phyloP scores from a whole-genome alignment of 306 rosid genomes.

The Quercus bicolor region DNA sequence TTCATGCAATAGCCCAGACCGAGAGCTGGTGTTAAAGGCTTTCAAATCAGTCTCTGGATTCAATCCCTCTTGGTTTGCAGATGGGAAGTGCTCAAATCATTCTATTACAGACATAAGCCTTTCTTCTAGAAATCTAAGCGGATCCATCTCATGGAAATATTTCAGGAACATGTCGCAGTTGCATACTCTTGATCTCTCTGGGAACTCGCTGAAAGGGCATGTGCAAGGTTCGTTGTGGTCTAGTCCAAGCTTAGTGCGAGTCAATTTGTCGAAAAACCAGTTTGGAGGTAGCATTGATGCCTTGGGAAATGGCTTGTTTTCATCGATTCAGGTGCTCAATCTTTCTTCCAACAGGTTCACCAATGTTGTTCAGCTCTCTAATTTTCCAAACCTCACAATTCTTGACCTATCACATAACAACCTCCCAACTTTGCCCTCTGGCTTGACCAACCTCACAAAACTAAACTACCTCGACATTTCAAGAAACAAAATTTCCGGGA shows the following conservation, averaged over 20 bases:
- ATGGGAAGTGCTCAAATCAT: conserved; percentile 45
- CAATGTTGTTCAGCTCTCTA: conserved; percentile 50
- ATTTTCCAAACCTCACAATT: conserved; percentile 37
- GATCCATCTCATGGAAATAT: conserved; percentile 62
- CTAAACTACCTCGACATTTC: conserved; percentile 58
- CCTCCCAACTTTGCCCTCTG: conserved; percentile 48
- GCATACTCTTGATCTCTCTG: conserved; percentile 59
- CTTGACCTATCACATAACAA: conserved; percentile 68
- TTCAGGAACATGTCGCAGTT: conserved; percentile 54
- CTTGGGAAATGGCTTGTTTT: conserved; percentile 20
- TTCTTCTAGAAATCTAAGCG: conserved; percentile 53
- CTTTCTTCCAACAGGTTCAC: conserved; percentile 80
- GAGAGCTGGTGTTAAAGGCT: conserved; percentile 40
- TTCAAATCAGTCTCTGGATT: conserved; percentile 65
- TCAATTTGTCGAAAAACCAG: conserved; percentile 58
- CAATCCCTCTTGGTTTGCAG: conserved; percentile 42
- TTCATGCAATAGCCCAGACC: conserved; percentile 54
- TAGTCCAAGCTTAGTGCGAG: conserved; percentile 25
- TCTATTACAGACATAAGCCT: conserved; percentile 40
- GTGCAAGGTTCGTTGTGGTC: conserved; percentile 73
- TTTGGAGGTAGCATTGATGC: conserved; percentile 61
- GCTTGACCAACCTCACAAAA: conserved; percentile 43
- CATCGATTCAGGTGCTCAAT: conserved; percentile 56
- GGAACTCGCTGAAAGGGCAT: conserved; percentile 56
- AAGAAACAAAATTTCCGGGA: conserved; percentile 54